These are phyloP conservation scores for Magnaporthiopsis poae DNA, from an alignment of 2,329 filamentous ascomycete species.

Conservation along the genomic window DNA sequence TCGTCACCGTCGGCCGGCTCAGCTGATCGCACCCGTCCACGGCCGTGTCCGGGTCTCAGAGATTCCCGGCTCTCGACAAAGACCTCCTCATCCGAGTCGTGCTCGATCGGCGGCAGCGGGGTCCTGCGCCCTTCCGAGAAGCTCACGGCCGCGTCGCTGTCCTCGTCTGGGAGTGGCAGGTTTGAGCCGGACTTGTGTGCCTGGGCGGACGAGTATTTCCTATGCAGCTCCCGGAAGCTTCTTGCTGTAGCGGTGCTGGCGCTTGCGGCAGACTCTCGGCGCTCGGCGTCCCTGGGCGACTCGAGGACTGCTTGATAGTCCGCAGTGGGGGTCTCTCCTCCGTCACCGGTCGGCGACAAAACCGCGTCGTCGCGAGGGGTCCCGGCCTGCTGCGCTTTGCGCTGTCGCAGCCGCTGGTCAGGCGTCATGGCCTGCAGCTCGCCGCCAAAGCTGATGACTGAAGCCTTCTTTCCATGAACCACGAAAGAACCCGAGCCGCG, in stretches of 20 bases:
- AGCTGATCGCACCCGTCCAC: conserved; percentile 6
- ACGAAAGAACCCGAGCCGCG: conserved; percentile 84
- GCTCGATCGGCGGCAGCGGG: conserved; percentile 43
- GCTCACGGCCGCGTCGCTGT: conserved; percentile 51
- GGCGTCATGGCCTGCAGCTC: conserved; percentile 67
- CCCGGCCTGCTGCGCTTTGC: conserved; percentile 40
- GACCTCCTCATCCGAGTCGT: conserved; percentile 22
- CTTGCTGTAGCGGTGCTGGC: conserved; percentile 56
- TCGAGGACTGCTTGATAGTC: conserved; percentile 46
- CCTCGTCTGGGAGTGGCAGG: conserved; percentile 32
- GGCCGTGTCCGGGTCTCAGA: background rate
- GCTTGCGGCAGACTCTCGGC: conserved; percentile 54
- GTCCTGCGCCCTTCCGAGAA: conserved; percentile 50
- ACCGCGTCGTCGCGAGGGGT: conserved; percentile 28
- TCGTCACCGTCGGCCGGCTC: conserved; percentile 11
- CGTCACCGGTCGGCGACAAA: conserved; percentile 10
- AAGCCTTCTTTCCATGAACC: conserved; percentile 94
- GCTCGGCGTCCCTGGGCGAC: conserved; percentile 29
- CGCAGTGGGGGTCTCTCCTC: conserved; percentile 18
- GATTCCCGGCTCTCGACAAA: background rate
- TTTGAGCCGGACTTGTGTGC: conserved; percentile 25
- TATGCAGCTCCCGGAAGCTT: conserved; percentile 54
- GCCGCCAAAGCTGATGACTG: conserved; percentile 89
- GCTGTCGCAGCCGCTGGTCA: conserved; percentile 60
- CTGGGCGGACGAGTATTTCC: conserved; percentile 48